A percentile compares a stretch with the other conserved stretches of the same genome.
Conservation (phyloP, 1,284 basidiomycete genomes). For the Neolentinus lepideus region DNA sequence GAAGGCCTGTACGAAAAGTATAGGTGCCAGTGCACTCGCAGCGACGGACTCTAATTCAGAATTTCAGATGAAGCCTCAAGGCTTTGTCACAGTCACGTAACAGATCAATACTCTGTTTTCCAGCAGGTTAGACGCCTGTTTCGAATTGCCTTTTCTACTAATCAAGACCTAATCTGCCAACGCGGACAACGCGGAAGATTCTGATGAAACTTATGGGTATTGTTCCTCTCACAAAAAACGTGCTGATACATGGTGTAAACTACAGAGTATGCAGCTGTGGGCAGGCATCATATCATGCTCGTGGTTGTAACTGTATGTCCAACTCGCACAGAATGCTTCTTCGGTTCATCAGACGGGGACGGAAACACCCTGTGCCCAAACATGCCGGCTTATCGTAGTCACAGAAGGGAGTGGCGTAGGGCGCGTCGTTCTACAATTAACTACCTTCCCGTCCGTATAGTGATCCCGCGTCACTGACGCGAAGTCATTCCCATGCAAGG, state of each 20-base stretch:
- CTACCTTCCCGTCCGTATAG: background rate
- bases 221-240: background rate
- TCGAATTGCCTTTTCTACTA: background rate
- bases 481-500: background rate
- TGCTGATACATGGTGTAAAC: background rate
- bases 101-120: background rate
- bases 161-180: background rate
- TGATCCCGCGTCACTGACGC: background rate
- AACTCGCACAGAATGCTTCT: background rate
- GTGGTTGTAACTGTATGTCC: background rate
- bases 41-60: background rate
- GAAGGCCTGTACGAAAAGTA: background rate
- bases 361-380: background rate
- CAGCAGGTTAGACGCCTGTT: background rate
- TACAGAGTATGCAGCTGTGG: background rate
- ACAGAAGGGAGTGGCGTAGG: background rate
- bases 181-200: background rate
- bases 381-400: background rate
- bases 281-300: background rate
- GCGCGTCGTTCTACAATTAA: background rate
- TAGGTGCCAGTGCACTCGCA: too few relatives aligned
- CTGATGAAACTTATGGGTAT: background rate
- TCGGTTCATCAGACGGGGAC: background rate
- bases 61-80: constrained; percentile 1
- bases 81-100: constrained; percentile 3